Evolutionary conservation across 208 protist species (phyloP), one percentile per base, ranked within the genome.

Genomic region (Porcisia hertigi): DNA sequence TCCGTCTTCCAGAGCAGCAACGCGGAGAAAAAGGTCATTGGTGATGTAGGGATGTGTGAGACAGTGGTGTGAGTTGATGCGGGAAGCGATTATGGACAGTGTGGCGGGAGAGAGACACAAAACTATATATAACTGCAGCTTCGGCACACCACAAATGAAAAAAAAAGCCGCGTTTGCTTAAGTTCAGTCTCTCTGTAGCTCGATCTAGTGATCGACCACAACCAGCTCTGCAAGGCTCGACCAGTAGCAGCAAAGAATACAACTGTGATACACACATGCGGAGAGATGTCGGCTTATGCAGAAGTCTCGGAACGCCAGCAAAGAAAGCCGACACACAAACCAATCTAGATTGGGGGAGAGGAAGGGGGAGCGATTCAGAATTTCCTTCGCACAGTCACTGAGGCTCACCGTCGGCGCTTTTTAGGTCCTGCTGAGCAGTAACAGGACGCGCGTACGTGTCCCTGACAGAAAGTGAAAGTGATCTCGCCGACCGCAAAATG

Each of bases 1-100:
- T 94, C 90, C 58, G 87, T 80, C 70, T 62, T 81, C 77, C 77
- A 81, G 18, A 47, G 39, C 65, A 73, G 63, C 6, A 81, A 59
- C n/a, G 60, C 58, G 49, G 77, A 73, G 34, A 81, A 76, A 57
- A 81, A 20, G 54, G 49, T 73, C 77, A 81, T 81, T 65, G 55
- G 11, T 25, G 45, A 41, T 0, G 60, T 9, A 12, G 43, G 18
- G 36, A 43, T 23, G 36, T 11, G 36, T 7, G 18, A 43, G 9
- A 65, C 6, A 39, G 60, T 5, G 3, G 60, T 20, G 34, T 36
- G 16, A 39, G n/a, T n/a, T 14, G 60, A 45, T 45, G 60, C 60
- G 36, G 18, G 60, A 43, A 36, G 34, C 18, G 12, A 65, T 11
- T 1, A 14, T 5, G 36, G 43, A 3, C 34, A 43, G 60, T 45